phyloP scores from a whole-genome alignment of 441 rosid species.

The Melastoma candidum region DNA sequence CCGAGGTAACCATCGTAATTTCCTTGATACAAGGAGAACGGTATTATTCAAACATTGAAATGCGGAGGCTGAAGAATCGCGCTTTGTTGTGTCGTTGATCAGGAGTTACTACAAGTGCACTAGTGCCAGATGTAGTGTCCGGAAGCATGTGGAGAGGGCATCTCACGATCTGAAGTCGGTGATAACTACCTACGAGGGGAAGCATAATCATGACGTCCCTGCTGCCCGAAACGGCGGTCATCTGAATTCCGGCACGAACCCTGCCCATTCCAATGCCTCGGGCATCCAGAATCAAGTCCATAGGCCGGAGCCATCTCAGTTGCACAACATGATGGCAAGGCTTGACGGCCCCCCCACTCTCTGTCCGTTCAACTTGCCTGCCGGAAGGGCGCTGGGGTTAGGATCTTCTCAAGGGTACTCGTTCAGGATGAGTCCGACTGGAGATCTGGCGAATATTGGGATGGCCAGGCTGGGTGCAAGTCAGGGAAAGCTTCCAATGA shows the following conservation, averaged over 20 bases:
- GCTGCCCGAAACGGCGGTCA: conserved; percentile 85
- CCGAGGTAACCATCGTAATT: conserved; percentile 1
- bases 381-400: conserved; percentile 32
- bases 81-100: background rate
- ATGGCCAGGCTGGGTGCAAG: conserved; percentile 23
- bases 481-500: conserved; percentile 46
- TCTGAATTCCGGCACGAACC: conserved; percentile 29
- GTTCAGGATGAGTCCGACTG: conserved; percentile 40
- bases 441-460: conserved; percentile 40
- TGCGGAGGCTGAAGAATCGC: too few species aligned
- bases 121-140: conserved; percentile 72
- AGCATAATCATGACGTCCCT: conserved; percentile 91
- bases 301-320: conserved; percentile 41
- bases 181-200: conserved; percentile 92
- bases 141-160: conserved; percentile 98
- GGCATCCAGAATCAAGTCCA: conserved; percentile 31
- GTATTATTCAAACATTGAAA: too few species aligned
- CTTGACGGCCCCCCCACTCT: conserved; percentile 30
- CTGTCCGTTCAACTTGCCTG: conserved; percentile 40
- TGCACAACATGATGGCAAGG: conserved; percentile 44
- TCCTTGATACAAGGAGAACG: background rate
- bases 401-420: conserved; percentile 42
- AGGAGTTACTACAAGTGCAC: conserved; percentile 99
- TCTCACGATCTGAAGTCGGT: conserved; percentile 89
- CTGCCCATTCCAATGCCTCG: conserved; percentile 22